Base-by-base conservation (phyloP, 352 stramenopile genomes). In the Lagenidium giganteum region DNA sequence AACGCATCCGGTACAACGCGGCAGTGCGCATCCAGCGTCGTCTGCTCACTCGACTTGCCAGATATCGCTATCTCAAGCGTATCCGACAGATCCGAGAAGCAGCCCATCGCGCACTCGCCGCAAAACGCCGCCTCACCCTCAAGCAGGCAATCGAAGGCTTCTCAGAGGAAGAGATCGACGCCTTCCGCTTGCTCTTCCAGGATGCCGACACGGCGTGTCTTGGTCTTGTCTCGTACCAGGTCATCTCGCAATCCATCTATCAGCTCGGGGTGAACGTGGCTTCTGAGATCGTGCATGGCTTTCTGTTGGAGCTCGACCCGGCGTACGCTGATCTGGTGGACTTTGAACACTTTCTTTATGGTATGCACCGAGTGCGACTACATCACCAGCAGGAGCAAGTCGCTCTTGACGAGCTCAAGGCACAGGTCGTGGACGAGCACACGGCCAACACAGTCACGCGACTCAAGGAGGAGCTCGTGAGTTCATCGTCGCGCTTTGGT, bases 271-370 rank as follows among this genome's bases (percentile, higher is more conserved):
- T 90, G 4, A 56, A 66, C 17, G 78, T 87, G 3, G 40, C 74
- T 8, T 38, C 65, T 0, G 47, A 58, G 0, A 63, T 70, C 31
- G 78, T 90, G 3, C 67, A 57, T 2, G 39, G 66, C 13, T 67
- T 83, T 41, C 53, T 90, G 1, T 12, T 59, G 22, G 66, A 61
- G 0, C 62, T 87, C 7, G 78, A 90, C 23, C 72, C 74, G 1
- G 78, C 74, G 17, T 90, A 84, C 36, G 72, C 70, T 8, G 78
- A 90, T 20, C 66, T 90, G 1, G 76, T 90, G 8, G 78, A 90
- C 55, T 80, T 87, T 38, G 78, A 90, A 34, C 76, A 90, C 46
- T 90, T 87, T 50, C 31, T 90, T 8, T 90, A 84, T 37, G 78
- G 71, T 45, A 90, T 90, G 78, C 74, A 87, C 48, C 83, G 75